Base-by-base conservation (phyloP, 1,284 basidiomycete species). In the Clitocybe nebularis region DNA sequence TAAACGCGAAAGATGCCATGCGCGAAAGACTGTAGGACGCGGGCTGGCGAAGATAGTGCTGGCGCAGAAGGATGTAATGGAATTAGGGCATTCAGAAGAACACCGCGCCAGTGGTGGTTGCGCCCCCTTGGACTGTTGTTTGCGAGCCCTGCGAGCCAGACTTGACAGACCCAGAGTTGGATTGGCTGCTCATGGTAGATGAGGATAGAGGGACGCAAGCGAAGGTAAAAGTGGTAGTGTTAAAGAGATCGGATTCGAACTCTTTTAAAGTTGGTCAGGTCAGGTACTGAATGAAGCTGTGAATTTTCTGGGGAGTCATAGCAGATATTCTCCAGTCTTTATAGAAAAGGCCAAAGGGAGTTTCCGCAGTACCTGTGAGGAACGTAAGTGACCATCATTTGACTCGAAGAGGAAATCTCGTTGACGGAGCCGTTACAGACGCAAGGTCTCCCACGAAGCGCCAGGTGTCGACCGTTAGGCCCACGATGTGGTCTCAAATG, bases 41-140 rank as follows among this genome's bases (percentile, higher is more conserved):
- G 41, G 34, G 35, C 28, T 30, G 33, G 36, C 19, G 43, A 22
- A 13, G 10, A 34, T 28, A 39, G 10, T 21, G 41, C 14, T 32
- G 28, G 43, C 24, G 28, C 24, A 28, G 21, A 11, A 23, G 38
- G 44, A 32, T 20, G 39, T 32, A 11, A 21, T 16, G 6, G 29
- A 24, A 37, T 10, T 16, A 28, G 20, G 33, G 19, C 17, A 36
- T 24, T 64, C 53, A 79, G 61, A 78, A 78, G 62, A 78, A 77
- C 32, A 72, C 66, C 29, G 74, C 63, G 30, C 66, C 74, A 16
- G 62, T 67, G 19, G 64, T 56, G 30, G 68, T 62, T 33, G 73
- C 72, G 30, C 64, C 63, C 14, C 66, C 67, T 40, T 65, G 68
- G 39, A 77, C 67, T n/a, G 66, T 63, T 20, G 61, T 63, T 43